A percentile compares a stretch with the other conserved stretches of the same genome.
phyloP scores from a whole-genome alignment of 306 rosid genomes.

The Lathyrus sativus region DNA sequence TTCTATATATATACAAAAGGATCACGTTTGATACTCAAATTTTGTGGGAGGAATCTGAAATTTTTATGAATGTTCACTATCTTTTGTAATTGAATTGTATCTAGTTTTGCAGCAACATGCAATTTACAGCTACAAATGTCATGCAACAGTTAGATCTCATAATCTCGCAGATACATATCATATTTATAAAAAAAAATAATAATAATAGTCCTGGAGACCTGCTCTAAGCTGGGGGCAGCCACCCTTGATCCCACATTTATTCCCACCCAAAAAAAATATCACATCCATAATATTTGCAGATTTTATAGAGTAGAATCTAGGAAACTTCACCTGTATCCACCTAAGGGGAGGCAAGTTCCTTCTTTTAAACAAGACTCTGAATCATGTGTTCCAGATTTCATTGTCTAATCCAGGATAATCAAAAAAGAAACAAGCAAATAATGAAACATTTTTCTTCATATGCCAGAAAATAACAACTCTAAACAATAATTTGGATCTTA shows the following conservation, averaged over 20 bases:
- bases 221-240: slow-evolving; percentile 1
- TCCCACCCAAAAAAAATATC: slow-evolving; percentile 3
- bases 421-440: slow-evolving; percentile 32
- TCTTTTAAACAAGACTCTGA: slow-evolving; percentile 80
- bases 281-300: slow-evolving; percentile 9
- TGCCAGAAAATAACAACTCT: slow-evolving; percentile 22
- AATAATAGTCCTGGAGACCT: not conserved
- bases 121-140: slow-evolving; percentile 1
- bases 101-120: slow-evolving; percentile 14
- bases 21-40: not conserved
- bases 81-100: slow-evolving; percentile 25
- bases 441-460: slow-evolving; percentile 31
- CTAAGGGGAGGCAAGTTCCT: slow-evolving; percentile 83
- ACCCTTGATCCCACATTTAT: not conserved
- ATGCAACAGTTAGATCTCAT: not conserved
- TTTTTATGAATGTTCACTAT: not conserved
- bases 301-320: slow-evolving; percentile 29
- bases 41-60: slow-evolving; percentile 17
- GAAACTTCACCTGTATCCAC: slow-evolving; percentile 93
- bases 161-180: slow-evolving; percentile 9
- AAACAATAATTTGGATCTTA: slow-evolving; percentile 43
- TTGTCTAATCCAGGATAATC: slow-evolving; percentile 58
- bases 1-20: not conserved
- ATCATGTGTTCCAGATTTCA: slow-evolving; percentile 76
- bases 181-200: not conserved